Base-by-base conservation (phyloP, 108 stramenopile genomes). In the Skeletonema grethae region DNA sequence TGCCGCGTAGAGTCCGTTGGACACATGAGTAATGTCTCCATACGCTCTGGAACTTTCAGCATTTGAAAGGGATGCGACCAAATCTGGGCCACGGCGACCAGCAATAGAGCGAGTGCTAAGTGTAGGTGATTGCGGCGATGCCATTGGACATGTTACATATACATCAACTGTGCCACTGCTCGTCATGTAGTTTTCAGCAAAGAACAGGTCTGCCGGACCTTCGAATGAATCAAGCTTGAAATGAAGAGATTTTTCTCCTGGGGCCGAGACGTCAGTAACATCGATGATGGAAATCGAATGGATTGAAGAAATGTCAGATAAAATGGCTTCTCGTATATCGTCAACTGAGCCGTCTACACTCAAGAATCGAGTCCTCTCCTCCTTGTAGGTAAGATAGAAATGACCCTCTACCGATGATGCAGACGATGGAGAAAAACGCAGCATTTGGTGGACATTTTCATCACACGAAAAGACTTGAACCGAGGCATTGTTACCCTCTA, bases 21-120 rank as follows among this genome's bases (percentile, higher is more conserved):
- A 67, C 9, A 60, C 48, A 58, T 76, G 63, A 20, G 46, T 12
- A 31, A 74, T 48, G 22, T 7, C 60, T 22, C 75, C 83, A 62
- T 57, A 38, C 11, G 73, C 76, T 48, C 16, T 5, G 55, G 11
- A 64, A 58, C 7, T 70, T 32, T 72, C 55, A 11, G 16, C 18
- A 48, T 48, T 48, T 48, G 46, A 48, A 48, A 93, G 63, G 10
- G 67, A 22, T 12, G 80, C 81, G 25, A 79, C 58, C 72, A 87
- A 94, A 36, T 77, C 72, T 34, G 80, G 35, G 38, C 93, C 91
- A 29, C 65, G 57, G 22, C 76, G 63, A 16, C 93, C 93, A 16
- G 84, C 86, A 38, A 76, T 73, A 16, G 83, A 70, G 34, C 43
- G 18, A 16, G 38, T 70, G 15, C 39, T 38, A 28, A 31, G 34